Evolutionary conservation across 345 rosid species (phyloP).

Genomic region (Psidium friedrichsthalianum): DNA sequence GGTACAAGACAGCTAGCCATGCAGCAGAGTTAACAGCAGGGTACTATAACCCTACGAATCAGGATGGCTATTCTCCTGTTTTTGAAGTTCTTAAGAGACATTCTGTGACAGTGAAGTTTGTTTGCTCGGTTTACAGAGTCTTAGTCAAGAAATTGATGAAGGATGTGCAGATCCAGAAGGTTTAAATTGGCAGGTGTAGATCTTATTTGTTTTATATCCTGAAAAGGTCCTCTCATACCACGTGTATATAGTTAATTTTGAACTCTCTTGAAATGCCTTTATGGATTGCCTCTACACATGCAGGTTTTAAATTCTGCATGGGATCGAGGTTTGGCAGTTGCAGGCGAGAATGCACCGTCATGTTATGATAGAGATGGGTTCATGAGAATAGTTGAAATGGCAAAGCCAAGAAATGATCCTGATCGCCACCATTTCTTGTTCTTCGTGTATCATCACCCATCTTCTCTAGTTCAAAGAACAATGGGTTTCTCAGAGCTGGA

Average conservation of each 20-base stretch:
- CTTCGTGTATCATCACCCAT: conserved; percentile 73
- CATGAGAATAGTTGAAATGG: conserved; percentile 67
- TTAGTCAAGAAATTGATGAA: conserved; percentile 41
- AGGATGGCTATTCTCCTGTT: conserved; percentile 70
- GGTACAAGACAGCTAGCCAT: conserved; percentile 83
- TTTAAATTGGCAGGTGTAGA: conserved; percentile 75
- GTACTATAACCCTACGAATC: conserved; percentile 76
- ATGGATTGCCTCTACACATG: conserved; percentile 1
- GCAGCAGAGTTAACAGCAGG: conserved; percentile 92
- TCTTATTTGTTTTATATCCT: neutral
- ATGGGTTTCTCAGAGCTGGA: conserved; percentile 72
- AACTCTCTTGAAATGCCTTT: neutral
- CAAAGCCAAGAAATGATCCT: conserved; percentile 85
- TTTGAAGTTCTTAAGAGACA: conserved; percentile 69
- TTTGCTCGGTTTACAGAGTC: conserved; percentile 52
- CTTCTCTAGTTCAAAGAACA: conserved; percentile 60
- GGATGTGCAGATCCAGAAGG: conserved; percentile 77
- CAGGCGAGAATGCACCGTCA: conserved; percentile 61
- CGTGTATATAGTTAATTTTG: neutral
- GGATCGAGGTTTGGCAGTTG: conserved; percentile 59
- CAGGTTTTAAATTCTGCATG: conserved; percentile 84
- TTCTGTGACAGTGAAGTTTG: conserved; percentile 53
- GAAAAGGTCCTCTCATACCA: neutral
- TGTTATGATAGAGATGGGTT: conserved; percentile 68
- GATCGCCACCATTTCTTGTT: conserved; percentile 56